These are phyloP conservation scores for Starmerella floricola DNA, from an alignment of 805 yeast species.

Conservation along the genomic window DNA sequence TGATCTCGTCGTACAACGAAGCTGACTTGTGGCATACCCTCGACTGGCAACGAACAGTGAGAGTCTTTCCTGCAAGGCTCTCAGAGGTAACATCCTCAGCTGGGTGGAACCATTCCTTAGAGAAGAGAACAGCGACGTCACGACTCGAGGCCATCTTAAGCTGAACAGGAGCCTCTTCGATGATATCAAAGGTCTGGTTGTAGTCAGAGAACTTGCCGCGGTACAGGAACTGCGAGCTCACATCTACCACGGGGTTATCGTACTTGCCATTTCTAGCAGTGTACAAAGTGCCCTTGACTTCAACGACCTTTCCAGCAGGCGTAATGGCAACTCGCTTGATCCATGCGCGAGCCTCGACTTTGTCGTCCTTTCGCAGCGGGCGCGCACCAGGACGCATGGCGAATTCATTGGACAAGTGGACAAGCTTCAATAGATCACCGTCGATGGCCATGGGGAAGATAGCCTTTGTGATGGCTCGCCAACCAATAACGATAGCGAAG, in stretches of 20 bases:
- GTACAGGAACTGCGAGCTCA: constrained; percentile 88
- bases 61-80: constrained; percentile 63
- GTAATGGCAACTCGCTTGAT: constrained; percentile 82
- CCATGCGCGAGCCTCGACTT: constrained; percentile 68
- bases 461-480: constrained; percentile 97
- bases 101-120: constrained; percentile 96
- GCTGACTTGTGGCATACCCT: constrained; percentile 69
- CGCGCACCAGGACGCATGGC: constrained; percentile 83
- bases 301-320: constrained; percentile 88
- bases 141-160: constrained; percentile 58
- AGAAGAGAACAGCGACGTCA: constrained; percentile 83
- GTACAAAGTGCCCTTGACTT: constrained; percentile 74
- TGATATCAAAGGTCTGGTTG: constrained; percentile 83
- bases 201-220: constrained; percentile 83
- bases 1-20: constrained; percentile 62
- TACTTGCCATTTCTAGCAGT: constrained; percentile 39
- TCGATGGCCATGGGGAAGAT: constrained; percentile 93
- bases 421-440: constrained; percentile 88
- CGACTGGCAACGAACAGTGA: constrained; percentile 83
- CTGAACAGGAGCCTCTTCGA: constrained; percentile 76
- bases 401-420: constrained; percentile 90
- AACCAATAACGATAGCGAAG: constrained; percentile 94
- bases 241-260: constrained; percentile 77
- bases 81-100: constrained; percentile 40
- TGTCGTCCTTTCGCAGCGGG: constrained; percentile 80